A percentile compares a stretch with the other conserved stretches of the same genome.
These are phyloP conservation scores for Rhizopogon vulgaris DNA, from an alignment of 768 basidiomycete species.

Conservation along the genomic window DNA sequence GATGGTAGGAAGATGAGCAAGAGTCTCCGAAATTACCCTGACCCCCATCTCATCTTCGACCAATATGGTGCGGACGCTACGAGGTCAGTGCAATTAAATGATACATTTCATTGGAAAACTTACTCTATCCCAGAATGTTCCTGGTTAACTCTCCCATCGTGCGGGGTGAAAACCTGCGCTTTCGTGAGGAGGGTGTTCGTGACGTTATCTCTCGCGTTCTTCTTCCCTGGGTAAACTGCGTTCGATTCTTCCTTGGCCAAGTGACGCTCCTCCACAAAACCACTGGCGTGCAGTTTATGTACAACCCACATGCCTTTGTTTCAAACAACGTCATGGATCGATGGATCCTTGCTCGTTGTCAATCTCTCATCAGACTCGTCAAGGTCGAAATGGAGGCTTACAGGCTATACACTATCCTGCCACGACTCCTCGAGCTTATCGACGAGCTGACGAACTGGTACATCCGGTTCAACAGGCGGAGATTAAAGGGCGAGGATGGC, in stretches of 20 bases:
- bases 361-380: constrained; percentile 89
- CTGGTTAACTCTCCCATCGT: constrained; percentile 98
- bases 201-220: constrained; percentile 96
- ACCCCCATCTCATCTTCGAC: constrained; percentile 86
- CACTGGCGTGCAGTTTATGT: constrained; percentile 69
- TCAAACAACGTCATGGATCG: constrained; percentile 96
- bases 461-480: constrained; percentile 95
- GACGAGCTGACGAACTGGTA: constrained; percentile 99
- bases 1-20: constrained; percentile 99
- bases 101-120: not conserved
- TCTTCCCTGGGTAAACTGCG: constrained; percentile 96
- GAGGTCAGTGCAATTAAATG: constrained; percentile 39
- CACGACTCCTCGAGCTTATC: constrained; percentile 85
- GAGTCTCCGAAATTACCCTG: constrained; percentile 93
- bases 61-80: constrained; percentile 95
- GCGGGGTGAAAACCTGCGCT: constrained; percentile 93
- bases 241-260: constrained; percentile 99
- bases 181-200: constrained; percentile 96
- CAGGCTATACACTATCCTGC: constrained; percentile 94
- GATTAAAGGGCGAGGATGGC: constrained; percentile 93
- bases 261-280: constrained; percentile 81
- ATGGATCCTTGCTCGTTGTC: constrained; percentile 98
- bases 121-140: constrained; percentile 68
- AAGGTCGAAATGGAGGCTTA: constrained; percentile 96
- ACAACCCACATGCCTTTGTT: constrained; percentile 78